These are phyloP conservation scores for Neurospora terricola DNA, from an alignment of 495 filamentous ascomycete species.

Conservation along the genomic window DNA sequence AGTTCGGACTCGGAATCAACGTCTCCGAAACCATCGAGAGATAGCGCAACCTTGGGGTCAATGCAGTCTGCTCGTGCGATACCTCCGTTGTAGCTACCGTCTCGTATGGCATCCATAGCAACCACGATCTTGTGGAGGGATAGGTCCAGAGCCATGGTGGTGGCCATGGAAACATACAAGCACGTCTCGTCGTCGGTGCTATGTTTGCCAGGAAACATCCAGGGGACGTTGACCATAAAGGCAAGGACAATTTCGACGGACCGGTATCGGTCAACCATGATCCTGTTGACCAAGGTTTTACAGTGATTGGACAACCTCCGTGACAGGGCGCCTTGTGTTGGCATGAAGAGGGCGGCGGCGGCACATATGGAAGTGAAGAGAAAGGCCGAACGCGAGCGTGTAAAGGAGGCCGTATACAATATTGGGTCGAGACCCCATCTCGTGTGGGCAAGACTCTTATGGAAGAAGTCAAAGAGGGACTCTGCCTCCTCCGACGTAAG, in stretches of 20 bases:
- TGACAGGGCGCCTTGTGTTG: slow-evolving; percentile 50
- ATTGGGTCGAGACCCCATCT: slow-evolving; percentile 63
- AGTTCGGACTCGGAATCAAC: slow-evolving; percentile 49
- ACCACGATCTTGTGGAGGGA: slow-evolving; percentile 59
- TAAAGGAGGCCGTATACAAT: slow-evolving; percentile 53
- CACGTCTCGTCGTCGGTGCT: slow-evolving; percentile 65
- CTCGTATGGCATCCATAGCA: slow-evolving; percentile 41
- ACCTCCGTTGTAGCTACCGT: slow-evolving; percentile 30
- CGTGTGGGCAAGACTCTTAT: slow-evolving; percentile 60
- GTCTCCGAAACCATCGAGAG: slow-evolving; percentile 56
- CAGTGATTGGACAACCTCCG: slow-evolving; percentile 54
- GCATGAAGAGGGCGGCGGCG: slow-evolving; percentile 53
- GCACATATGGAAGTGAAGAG: slow-evolving; percentile 61
- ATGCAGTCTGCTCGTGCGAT: slow-evolving; percentile 56
- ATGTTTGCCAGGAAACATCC: slow-evolving; percentile 60
- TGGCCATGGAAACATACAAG: slow-evolving; percentile 57
- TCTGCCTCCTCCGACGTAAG: slow-evolving; percentile 52
- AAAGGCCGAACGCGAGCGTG: slow-evolving; percentile 56
- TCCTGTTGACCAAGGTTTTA: slow-evolving; percentile 50
- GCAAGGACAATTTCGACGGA: slow-evolving; percentile 65
- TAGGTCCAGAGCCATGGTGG: slow-evolving; percentile 57
- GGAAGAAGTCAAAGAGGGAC: slow-evolving; percentile 55
- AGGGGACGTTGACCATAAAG: slow-evolving; percentile 70
- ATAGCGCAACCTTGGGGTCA: slow-evolving; percentile 50
- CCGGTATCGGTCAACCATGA: slow-evolving; percentile 47